Conservation (phyloP, 352 stramenopile species). For the Phytophthora pinifolia region DNA sequence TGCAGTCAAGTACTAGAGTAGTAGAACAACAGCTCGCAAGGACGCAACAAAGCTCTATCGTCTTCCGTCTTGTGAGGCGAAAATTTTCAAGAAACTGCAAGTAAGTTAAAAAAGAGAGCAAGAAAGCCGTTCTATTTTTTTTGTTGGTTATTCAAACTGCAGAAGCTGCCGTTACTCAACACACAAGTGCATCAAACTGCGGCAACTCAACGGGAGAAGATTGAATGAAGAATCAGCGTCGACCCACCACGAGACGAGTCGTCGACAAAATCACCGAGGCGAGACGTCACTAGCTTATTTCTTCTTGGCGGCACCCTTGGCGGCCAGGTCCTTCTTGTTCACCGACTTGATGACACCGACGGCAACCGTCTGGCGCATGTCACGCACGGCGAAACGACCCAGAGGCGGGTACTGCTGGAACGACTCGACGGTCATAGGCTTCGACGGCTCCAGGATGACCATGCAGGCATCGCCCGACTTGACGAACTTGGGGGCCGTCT, state of each 20-base stretch:
- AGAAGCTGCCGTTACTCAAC: slow-evolving; percentile 23
- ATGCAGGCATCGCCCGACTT: slow-evolving; percentile 97
- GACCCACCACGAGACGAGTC: slow-evolving; percentile 6
- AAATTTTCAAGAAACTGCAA: too few species aligned
- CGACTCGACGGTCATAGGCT: slow-evolving; percentile 95
- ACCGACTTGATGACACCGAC: slow-evolving; percentile 97
- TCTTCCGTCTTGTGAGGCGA: too few species aligned
- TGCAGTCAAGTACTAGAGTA: too few species aligned
- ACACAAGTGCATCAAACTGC: slow-evolving; percentile 28
- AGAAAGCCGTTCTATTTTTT: slow-evolving; percentile 42
- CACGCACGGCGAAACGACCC: slow-evolving; percentile 95
- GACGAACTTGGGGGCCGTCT: slow-evolving; percentile 93
- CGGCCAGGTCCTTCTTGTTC: slow-evolving; percentile 70
- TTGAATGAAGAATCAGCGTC: slow-evolving; percentile 19
- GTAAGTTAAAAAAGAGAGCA: slow-evolving; percentile 35
- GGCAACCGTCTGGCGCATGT: slow-evolving; percentile 97
- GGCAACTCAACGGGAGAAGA: slow-evolving; percentile 31
- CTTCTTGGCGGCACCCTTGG: slow-evolving; percentile 43
- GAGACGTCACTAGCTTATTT: slow-evolving; percentile 36
- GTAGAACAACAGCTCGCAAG: too few species aligned
- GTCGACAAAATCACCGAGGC: slow-evolving; percentile 30
- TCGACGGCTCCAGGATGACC: slow-evolving; percentile 93
- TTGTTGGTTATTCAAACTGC: slow-evolving; percentile 44
- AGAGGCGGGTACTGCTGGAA: slow-evolving; percentile 97
- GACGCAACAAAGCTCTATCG: too few species aligned